A percentile compares a stretch with the other conserved stretches of the same genome.
Evolutionary conservation across 2,329 filamentous ascomycete genomes (phyloP).

Genomic region (Acrocalymma vagum): DNA sequence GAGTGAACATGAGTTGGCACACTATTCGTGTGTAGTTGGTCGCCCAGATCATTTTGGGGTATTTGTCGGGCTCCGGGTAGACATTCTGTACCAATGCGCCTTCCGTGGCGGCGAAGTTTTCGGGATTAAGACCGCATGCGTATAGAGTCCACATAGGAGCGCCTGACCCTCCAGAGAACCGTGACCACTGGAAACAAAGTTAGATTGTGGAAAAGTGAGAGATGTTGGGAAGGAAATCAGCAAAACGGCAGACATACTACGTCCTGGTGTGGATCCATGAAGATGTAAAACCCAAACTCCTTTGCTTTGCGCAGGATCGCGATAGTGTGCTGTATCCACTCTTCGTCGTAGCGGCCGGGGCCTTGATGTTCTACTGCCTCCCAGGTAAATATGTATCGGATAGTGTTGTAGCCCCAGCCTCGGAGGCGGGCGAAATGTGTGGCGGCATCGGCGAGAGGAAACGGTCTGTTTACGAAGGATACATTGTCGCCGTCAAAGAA

Average conservation of each 20-base stretch:
- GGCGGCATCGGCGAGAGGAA: slow-evolving; percentile 82
- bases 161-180: slow-evolving; percentile 92
- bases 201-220: slow-evolving; percentile 18
- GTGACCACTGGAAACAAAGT: slow-evolving; percentile 74
- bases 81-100: slow-evolving; percentile 96
- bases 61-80: slow-evolving; percentile 82
- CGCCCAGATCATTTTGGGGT: slow-evolving; percentile 99
- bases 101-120: slow-evolving; percentile 84
- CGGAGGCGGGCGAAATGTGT: slow-evolving; percentile 86
- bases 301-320: slow-evolving; percentile 83
- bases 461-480: slow-evolving; percentile 87
- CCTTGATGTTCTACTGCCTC: slow-evolving; percentile 96
- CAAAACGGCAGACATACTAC: slow-evolving; percentile 67
- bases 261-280: slow-evolving; percentile 99
- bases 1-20: slow-evolving; percentile 88
- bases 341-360: slow-evolving; percentile 91
- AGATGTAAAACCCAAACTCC: slow-evolving; percentile 91
- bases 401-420: slow-evolving; percentile 93
- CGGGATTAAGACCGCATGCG: slow-evolving; percentile 88
- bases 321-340: slow-evolving; percentile 92
- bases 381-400: slow-evolving; percentile 98
- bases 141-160: slow-evolving; percentile 98
- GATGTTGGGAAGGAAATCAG: slow-evolving; percentile 1
- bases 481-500: slow-evolving; percentile 96
- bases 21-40: slow-evolving; percentile 93